Evolutionary conservation across 169 alveolate genomes (phyloP).

Genomic region (Plasmodium cynomolgi): DNA sequence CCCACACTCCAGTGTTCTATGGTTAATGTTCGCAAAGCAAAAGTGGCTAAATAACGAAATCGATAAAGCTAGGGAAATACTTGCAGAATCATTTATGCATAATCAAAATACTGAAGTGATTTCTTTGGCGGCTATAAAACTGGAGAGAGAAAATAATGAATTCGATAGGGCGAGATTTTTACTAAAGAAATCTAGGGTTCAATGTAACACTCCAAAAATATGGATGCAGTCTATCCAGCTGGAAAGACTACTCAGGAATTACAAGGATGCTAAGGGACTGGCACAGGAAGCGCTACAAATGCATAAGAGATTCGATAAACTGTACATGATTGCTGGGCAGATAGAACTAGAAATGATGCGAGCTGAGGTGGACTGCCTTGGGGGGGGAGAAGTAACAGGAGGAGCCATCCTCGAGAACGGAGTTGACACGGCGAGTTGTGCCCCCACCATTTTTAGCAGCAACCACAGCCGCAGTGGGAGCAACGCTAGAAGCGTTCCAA

Average conservation of each 20-base stretch:
- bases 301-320: conserved; percentile 89
- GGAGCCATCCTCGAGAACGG: background rate
- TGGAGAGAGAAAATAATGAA: conserved; percentile 93
- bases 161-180: conserved; percentile 93
- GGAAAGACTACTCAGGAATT: conserved; percentile 89
- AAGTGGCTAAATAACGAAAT: conserved; percentile 92
- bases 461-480: background rate
- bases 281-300: conserved; percentile 86
- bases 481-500: background rate
- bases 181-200: conserved; percentile 91
- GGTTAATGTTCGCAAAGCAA: conserved; percentile 95
- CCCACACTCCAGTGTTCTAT: conserved; percentile 92
- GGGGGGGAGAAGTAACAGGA: too few species aligned
- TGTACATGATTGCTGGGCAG: conserved; percentile 94
- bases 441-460: background rate
- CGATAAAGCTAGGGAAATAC: conserved; percentile 89
- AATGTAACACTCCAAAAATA: conserved; percentile 87
- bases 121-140: conserved; percentile 91
- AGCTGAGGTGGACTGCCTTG: background rate
- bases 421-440: background rate
- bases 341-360: conserved; percentile 82
- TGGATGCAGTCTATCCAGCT: conserved; percentile 95
- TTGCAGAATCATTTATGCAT: conserved; percentile 91
- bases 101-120: conserved; percentile 91
- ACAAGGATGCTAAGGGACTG: conserved; percentile 82